phyloP scores from a whole-genome alignment of 176 grass and related monocot species.

The Themeda triandra region DNA sequence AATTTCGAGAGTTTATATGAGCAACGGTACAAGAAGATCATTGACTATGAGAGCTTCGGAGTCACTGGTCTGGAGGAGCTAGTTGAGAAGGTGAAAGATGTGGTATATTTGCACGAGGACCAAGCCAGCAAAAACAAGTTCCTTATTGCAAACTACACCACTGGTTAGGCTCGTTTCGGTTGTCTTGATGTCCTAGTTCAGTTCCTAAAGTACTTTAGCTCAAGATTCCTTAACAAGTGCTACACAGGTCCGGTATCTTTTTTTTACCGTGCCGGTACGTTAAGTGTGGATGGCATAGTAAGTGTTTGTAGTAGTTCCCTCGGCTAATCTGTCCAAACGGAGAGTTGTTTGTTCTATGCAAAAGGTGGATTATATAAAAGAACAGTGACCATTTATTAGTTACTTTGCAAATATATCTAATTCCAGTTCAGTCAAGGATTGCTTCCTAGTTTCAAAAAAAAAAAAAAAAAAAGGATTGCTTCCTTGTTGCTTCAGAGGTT shows the following conservation, averaged over 20 bases:
- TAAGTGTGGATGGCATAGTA: slow-evolving; percentile 24
- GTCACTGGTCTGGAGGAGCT: slow-evolving; percentile 66
- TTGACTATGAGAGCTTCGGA: slow-evolving; percentile 65
- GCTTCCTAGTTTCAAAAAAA: too few relatives aligned
- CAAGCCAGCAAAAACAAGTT: slow-evolving; percentile 50
- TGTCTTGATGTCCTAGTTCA: slow-evolving; percentile 15
- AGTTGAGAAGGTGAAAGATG: slow-evolving; percentile 73
- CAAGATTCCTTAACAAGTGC: slow-evolving; percentile 5
- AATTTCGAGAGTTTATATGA: slow-evolving; percentile 59
- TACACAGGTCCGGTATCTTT: slow-evolving; percentile 6
- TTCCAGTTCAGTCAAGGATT: background rate
- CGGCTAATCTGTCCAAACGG: slow-evolving; percentile 12
- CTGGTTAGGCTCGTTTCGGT: slow-evolving; percentile 11
- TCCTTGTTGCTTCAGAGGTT: background rate
- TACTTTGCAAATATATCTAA: background rate
- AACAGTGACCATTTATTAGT: background rate
- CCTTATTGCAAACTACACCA: slow-evolving; percentile 45
- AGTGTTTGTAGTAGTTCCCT: slow-evolving; percentile 18
- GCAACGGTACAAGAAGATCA: slow-evolving; percentile 80
- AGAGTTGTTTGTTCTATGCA: background rate
- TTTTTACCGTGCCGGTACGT: slow-evolving; percentile 28
- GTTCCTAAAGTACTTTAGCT: slow-evolving; percentile 12
- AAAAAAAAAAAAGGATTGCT: too few relatives aligned
- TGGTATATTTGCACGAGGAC: slow-evolving; percentile 55
- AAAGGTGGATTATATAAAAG: background rate